phyloP scores from a whole-genome alignment of 129 eudicot genomes.

The Flaveria trinervia region DNA sequence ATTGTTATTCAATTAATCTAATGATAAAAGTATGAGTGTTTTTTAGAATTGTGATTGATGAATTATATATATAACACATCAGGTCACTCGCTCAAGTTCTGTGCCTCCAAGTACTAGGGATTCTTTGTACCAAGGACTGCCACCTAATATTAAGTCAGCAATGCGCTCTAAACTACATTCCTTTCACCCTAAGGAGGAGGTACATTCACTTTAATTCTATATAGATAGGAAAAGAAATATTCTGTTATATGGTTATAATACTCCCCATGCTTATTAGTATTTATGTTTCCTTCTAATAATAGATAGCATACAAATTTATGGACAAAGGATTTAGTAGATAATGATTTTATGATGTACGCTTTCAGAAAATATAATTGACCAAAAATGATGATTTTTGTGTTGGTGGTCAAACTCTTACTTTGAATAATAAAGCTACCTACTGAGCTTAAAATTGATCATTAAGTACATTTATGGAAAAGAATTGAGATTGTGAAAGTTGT shows the following conservation, averaged over 20 bases:
- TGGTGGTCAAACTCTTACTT: too few relatives aligned
- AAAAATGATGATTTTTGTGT: not conserved
- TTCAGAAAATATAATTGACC: not conserved
- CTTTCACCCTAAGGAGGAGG: conserved; percentile 84
- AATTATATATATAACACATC: not conserved
- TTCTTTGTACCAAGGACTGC: conserved; percentile 90
- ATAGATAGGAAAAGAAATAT: not conserved
- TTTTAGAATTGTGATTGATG: not conserved
- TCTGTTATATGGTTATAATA: not conserved
- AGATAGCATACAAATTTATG: not conserved
- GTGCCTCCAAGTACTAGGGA: conserved; percentile 95
- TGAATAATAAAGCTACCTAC: too few relatives aligned
- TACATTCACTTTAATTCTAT: conserved; percentile 8
- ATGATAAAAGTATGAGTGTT: conserved; percentile 8
- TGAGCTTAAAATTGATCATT: too few relatives aligned
- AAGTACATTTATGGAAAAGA: too few relatives aligned
- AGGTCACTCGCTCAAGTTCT: conserved; percentile 90
- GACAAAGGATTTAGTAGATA: not conserved
- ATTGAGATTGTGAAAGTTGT: not conserved
- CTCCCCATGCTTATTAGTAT: not conserved
- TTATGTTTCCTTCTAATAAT: not conserved
- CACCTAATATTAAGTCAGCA: conserved; percentile 78
- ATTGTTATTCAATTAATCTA: conserved; percentile 6
- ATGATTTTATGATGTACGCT: not conserved
- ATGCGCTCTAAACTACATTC: conserved; percentile 74